Percentiles rank a stretch among this genome's conserved stretches.
These are phyloP conservation scores for Orbilia brochopaga DNA, from an alignment of 2,329 filamentous ascomycete species.

Conservation along the genomic window DNA sequence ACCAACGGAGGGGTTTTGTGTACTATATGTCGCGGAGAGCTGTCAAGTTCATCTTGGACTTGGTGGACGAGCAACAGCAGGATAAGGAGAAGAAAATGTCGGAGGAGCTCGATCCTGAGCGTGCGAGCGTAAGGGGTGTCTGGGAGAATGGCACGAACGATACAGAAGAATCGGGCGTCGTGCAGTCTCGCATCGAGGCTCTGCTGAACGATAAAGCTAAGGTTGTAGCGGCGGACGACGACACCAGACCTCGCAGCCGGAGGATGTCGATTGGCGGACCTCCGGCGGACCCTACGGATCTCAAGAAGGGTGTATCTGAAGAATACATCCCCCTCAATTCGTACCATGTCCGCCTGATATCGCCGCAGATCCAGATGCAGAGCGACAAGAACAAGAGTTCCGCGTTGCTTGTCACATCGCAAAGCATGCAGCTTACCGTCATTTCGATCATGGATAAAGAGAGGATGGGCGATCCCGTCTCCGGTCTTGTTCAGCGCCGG, in stretches of 20 bases:
- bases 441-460: slow-evolving; percentile 98
- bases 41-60: slow-evolving; percentile 97
- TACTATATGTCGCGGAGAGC: slow-evolving; percentile 96
- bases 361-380: slow-evolving; percentile 95
- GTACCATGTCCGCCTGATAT: slow-evolving; percentile 92
- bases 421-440: slow-evolving; percentile 97
- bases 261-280: slow-evolving; percentile 56
- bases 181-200: slow-evolving; percentile 64
- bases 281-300: slow-evolving; percentile 66
- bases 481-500: slow-evolving; percentile 89
- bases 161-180: slow-evolving; percentile 53
- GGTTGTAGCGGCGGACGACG: slow-evolving; percentile 74
- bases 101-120: slow-evolving; percentile 34
- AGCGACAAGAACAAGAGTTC: slow-evolving; percentile 98
- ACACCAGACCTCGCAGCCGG: slow-evolving; percentile 57
- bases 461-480: slow-evolving; percentile 87
- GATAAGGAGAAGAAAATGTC: slow-evolving; percentile 45
- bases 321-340: slow-evolving; percentile 91
- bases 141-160: slow-evolving; percentile 34
- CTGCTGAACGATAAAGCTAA: slow-evolving; percentile 82
- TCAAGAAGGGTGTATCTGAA: slow-evolving; percentile 77
- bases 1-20: slow-evolving; percentile 91
- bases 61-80: slow-evolving; percentile 76
- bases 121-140: slow-evolving; percentile 51
- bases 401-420: slow-evolving; percentile 93